Conservation (phyloP, 2,329 filamentous ascomycete genomes). For the Fusarium paranaense region DNA sequence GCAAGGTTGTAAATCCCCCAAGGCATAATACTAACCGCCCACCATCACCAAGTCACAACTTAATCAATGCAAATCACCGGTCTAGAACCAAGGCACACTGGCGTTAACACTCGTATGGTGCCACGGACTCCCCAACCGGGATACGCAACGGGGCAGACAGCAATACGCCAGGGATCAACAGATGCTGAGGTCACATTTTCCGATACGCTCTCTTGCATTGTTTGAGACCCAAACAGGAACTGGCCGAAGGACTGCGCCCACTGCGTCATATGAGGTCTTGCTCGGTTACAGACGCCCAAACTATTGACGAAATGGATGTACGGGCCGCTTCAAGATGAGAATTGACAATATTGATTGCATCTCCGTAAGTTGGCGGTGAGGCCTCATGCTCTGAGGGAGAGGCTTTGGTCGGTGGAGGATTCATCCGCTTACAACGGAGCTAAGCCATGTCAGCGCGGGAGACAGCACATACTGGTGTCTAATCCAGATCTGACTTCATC, state of each 20-base stretch:
- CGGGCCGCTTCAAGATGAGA: neutral
- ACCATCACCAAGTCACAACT: neutral
- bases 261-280: constrained; percentile 6
- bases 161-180: constrained; percentile 44
- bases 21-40: neutral
- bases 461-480: neutral
- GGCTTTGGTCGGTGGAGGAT: neutral
- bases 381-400: neutral
- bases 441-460: constrained; percentile 1
- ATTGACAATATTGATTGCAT: neutral
- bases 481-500: neutral
- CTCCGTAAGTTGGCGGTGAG: neutral
- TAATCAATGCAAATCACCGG: constrained; percentile 68
- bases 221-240: constrained; percentile 54
- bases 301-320: neutral
- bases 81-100: constrained; percentile 5
- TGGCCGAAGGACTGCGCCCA: constrained; percentile 54
- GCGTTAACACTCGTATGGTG: constrained; percentile 1
- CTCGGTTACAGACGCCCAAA: neutral
- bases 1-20: neutral
- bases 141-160: constrained; percentile 66
- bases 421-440: constrained; percentile 1
- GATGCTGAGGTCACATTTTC: constrained; percentile 59
- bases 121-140: constrained; percentile 28
- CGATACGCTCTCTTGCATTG: constrained; percentile 64